A percentile compares a stretch with the other conserved stretches of the same genome.
phyloP scores from a whole-genome alignment of 176 grass and related monocot genomes.

The Oryza meridionalis region DNA sequence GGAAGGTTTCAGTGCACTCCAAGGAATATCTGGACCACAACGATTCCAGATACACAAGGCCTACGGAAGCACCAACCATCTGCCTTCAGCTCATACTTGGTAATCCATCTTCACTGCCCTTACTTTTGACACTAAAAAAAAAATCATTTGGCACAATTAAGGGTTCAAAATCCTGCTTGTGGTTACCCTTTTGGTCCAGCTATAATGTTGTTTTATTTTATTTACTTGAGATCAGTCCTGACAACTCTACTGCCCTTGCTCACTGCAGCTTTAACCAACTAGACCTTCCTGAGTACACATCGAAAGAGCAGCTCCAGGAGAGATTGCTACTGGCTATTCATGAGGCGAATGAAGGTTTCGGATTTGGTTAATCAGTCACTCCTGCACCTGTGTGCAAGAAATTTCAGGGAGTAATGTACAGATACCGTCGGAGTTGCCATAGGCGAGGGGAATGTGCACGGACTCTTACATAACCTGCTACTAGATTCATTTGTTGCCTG shows the following conservation, averaged over 20 bases:
- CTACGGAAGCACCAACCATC: conserved; percentile 88
- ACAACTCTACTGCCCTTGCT: background rate
- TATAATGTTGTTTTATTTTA: conserved; percentile 3
- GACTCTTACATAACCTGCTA: background rate
- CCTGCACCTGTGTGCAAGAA: background rate
- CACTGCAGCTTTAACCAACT: conserved; percentile 94
- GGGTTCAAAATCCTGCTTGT: background rate
- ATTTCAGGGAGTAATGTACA: conserved; percentile 35
- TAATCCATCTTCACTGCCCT: conserved; percentile 34
- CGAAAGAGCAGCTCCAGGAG: conserved; percentile 93
- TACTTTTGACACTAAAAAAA: background rate
- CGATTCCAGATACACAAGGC: conserved; percentile 99
- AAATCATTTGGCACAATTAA: background rate
- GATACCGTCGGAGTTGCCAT: conserved; percentile 37
- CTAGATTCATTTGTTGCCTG: conserved; percentile 24
- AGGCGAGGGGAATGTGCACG: conserved; percentile 16
- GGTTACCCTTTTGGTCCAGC: background rate
- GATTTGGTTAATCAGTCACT: conserved; percentile 72
- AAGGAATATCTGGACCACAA: conserved; percentile 93
- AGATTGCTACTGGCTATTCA: conserved; percentile 90
- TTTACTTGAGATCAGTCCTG: background rate
- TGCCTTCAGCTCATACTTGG: conserved; percentile 99
- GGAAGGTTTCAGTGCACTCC: conserved; percentile 94
- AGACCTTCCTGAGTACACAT: conserved; percentile 94
- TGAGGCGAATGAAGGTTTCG: conserved; percentile 97